Conservation (phyloP, 805 yeast species). For the Kazachstania bromeliacearum region DNA sequence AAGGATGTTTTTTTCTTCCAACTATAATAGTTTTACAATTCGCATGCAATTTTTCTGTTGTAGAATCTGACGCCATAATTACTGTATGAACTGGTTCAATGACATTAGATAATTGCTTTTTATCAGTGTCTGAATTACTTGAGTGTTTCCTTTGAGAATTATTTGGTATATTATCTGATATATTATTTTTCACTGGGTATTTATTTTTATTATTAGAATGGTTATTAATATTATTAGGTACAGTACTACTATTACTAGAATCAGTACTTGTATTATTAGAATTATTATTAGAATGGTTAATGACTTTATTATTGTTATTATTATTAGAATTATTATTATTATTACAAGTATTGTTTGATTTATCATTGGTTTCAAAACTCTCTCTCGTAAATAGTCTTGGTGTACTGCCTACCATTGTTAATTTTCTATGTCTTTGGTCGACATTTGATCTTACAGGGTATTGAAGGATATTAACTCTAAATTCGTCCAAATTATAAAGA, state of each 20-base stretch:
- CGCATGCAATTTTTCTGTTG: constrained; percentile 25
- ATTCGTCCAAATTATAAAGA: constrained; percentile 61
- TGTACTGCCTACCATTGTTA: constrained; percentile 33
- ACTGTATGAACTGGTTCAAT: constrained; percentile 17
- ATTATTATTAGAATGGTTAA: constrained; percentile 4
- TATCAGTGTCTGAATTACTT: constrained; percentile 8
- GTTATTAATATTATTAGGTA: too few species aligned
- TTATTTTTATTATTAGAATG: neutral
- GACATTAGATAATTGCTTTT: constrained; percentile 5
- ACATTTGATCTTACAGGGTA: constrained; percentile 35
- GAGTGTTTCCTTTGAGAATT: neutral
- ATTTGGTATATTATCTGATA: constrained; percentile 1
- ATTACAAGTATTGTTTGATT: neutral
- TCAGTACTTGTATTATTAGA: constrained; percentile 3
- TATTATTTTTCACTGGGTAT: neutral
- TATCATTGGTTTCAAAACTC: constrained; percentile 14
- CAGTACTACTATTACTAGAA: constrained; percentile 10
- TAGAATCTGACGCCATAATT: constrained; percentile 20
- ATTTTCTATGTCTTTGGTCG: constrained; percentile 31
- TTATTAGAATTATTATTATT: neutral
- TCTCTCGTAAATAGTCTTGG: constrained; percentile 26
- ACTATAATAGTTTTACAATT: constrained; percentile 22
- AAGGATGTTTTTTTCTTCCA: constrained; percentile 14
- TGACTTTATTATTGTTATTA: neutral
- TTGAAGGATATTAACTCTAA: constrained; percentile 47